These are phyloP conservation scores for Fragaria ananassa DNA, from an alignment of 306 rosid species.

Conservation along the genomic window DNA sequence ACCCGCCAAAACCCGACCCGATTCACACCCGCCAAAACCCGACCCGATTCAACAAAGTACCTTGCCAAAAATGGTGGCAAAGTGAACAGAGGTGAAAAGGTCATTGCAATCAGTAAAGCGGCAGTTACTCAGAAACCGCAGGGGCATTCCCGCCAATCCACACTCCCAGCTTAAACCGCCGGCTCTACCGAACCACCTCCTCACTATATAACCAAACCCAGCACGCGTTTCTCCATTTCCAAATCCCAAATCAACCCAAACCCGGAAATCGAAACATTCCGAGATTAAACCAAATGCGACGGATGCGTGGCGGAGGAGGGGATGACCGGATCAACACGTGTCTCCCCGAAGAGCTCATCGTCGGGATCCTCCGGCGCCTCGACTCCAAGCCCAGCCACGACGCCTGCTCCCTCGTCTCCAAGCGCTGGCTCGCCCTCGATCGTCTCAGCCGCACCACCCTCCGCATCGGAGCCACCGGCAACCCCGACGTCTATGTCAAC, in stretches of 20 bases:
- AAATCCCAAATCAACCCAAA: not conserved
- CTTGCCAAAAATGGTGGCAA: not conserved
- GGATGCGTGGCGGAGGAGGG: constrained; percentile 44
- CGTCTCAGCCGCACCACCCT: constrained; percentile 70
- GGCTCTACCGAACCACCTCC: constrained; percentile 19
- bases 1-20: no score
- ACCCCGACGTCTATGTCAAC: constrained; percentile 56
- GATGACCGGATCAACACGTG: constrained; percentile 66
- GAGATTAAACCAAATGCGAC: not conserved
- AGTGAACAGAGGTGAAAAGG: not conserved
- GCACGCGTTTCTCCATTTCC: not conserved
- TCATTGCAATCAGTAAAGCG: no score
- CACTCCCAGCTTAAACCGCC: no score
- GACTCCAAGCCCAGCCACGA: constrained; percentile 69
- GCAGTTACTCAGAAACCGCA: constrained; percentile 4
- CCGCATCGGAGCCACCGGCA: constrained; percentile 74
- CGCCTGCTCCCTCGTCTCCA: constrained; percentile 84
- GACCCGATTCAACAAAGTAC: no score
- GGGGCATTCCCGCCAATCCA: constrained; percentile 19
- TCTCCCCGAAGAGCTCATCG: constrained; percentile 77
- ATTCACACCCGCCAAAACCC: no score
- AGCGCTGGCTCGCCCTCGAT: constrained; percentile 83
- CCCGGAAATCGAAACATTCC: not conserved
- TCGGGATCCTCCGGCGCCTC: constrained; percentile 63
- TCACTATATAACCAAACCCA: not conserved